Evolutionary conservation across 176 grass and related monocot species (phyloP), one percentile per base, ranked within the genome.

Genomic region (Aegilops umbellulata): DNA sequence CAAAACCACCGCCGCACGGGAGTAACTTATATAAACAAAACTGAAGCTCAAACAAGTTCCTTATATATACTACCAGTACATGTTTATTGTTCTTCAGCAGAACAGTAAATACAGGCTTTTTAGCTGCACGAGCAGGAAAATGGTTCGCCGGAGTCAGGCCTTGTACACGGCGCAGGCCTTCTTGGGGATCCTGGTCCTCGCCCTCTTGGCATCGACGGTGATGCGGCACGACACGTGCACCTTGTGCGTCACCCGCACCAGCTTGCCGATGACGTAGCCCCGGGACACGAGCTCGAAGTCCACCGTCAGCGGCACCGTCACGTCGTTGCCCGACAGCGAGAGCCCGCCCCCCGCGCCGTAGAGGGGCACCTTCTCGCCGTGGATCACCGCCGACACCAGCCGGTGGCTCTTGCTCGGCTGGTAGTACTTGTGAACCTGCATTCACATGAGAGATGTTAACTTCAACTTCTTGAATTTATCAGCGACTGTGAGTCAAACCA

Each of bases 391-490:
- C 11, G 88, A 79, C 49, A 87, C 80, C 0, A 38, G 38, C 5
- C 90, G 88, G 62, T 87, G 92, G 88, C 97, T 99, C 86, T 94
- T 99, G 66, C 94, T 94, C 13, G 97, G 97, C 41, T 99, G 97
- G 80, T 91, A 99, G 89, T 99, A 99, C 76, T 89, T 88, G 74
- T 85, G 86, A 62, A 99, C 60, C 97, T 99, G 94, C 57, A 53
- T 76, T 80, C 6, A 62, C 24, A 74, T 10, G 70, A 63, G 19
- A 3, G 41, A 3, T 42, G 10, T 42, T 42, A 42, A 2, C 41
- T 12, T 11, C 41, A 1, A 2, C 0, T 1, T 42, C 0, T 42
- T 3, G 10, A 42, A 42, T 3, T 42, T 42, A 1, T 10, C 3
- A 12, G 10, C 0, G 10, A 12, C 1, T 42, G 0, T 42, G 41